Conservation (phyloP, 306 rosid genomes). For the Trifolium fragiferum region DNA sequence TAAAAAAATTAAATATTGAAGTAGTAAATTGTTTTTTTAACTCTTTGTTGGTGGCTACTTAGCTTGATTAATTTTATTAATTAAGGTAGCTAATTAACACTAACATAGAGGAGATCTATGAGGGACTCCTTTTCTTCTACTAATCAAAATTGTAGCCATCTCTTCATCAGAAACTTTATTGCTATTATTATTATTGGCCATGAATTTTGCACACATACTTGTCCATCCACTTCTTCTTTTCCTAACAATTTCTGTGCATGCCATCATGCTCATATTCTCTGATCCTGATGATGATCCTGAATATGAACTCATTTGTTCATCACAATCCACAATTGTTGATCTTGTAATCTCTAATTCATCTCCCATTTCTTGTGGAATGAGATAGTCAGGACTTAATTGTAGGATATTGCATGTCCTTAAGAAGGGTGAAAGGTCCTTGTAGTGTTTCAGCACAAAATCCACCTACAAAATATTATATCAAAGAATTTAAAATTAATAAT, state of each 20-base stretch:
- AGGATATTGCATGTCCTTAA: constrained; percentile 69
- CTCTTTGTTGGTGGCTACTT: neutral
- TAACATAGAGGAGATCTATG: constrained; percentile 94
- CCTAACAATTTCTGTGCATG: constrained; percentile 63
- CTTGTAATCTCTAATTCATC: constrained; percentile 73
- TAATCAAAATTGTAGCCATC: constrained; percentile 73
- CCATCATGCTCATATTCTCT: constrained; percentile 72
- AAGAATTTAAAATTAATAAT: neutral
- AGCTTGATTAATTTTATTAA: constrained; percentile 30
- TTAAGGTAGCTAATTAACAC: constrained; percentile 46
- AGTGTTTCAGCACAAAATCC: constrained; percentile 79
- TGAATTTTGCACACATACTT: constrained; percentile 63
- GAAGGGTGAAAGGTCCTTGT: constrained; percentile 71
- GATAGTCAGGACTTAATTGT: constrained; percentile 78
- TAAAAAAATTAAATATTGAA: constrained; percentile 29
- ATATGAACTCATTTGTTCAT: constrained; percentile 72
- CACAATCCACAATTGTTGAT: constrained; percentile 77
- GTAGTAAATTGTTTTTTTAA: neutral
- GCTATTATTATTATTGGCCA: constrained; percentile 39
- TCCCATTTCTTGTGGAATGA: constrained; percentile 81
- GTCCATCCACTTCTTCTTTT: constrained; percentile 87
- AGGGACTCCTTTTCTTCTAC: constrained; percentile 95
- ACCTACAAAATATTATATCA: constrained; percentile 56
- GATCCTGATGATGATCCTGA: constrained; percentile 71
- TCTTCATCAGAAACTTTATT: constrained; percentile 76